Percentiles rank a stretch among this genome's conserved stretches.
Evolutionary conservation across 768 basidiomycete genomes (phyloP).

Genomic region (Guyanaporus albipodus): DNA sequence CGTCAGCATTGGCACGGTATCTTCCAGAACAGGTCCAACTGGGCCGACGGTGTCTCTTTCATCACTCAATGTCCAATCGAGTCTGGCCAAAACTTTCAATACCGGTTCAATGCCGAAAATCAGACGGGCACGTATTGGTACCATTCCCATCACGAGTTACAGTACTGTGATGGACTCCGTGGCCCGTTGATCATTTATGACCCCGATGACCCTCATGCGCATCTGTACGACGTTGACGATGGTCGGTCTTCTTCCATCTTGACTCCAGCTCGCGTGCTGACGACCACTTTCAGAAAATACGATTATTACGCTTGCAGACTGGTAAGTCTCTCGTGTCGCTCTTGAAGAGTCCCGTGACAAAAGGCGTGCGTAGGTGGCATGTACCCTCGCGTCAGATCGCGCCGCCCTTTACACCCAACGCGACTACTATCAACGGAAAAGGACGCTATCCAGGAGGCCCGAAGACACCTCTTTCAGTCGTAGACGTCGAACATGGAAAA

Average conservation of each 20-base stretch:
- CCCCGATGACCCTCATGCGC: slow-evolving; percentile 38
- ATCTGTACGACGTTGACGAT: slow-evolving; percentile 45
- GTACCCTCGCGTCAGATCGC: slow-evolving; percentile 14
- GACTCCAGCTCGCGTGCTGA: neutral
- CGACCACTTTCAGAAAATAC: slow-evolving; percentile 32
- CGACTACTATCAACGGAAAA: slow-evolving; percentile 44
- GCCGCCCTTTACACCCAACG: slow-evolving; percentile 29
- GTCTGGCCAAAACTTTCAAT: slow-evolving; percentile 36
- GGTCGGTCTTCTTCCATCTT: slow-evolving; percentile 25
- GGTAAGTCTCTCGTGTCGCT: slow-evolving; percentile 28
- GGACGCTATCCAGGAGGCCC: slow-evolving; percentile 38
- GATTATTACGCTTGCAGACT: slow-evolving; percentile 42
- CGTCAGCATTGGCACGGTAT: slow-evolving; percentile 35
- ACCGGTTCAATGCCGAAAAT: slow-evolving; percentile 36
- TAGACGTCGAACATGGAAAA: slow-evolving; percentile 36
- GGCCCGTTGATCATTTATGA: slow-evolving; percentile 45
- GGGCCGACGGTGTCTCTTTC: slow-evolving; percentile 38
- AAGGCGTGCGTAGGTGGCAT: slow-evolving; percentile 26
- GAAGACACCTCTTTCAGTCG: slow-evolving; percentile 32
- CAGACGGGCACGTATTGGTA: slow-evolving; percentile 50
- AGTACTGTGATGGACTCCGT: slow-evolving; percentile 42
- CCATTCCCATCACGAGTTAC: slow-evolving; percentile 38
- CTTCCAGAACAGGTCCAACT: slow-evolving; percentile 32
- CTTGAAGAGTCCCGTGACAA: neutral
- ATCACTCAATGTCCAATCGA: slow-evolving; percentile 46